A percentile compares a stretch with the other conserved stretches of the same genome.
phyloP scores from a whole-genome alignment of 441 rosid species.

The Corymbia citriodora region DNA sequence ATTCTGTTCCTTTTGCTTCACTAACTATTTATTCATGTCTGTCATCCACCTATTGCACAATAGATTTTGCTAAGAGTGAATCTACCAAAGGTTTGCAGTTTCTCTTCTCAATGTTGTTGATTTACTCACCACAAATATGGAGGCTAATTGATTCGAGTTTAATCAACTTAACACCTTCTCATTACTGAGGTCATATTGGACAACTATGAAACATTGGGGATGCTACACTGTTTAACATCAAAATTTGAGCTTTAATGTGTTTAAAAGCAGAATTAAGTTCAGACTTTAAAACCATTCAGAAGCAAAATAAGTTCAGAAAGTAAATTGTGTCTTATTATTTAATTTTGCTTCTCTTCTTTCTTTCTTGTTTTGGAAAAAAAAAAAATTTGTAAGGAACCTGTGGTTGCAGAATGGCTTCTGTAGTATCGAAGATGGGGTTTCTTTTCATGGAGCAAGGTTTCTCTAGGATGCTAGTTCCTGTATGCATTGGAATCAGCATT shows the following conservation, averaged over 20 bases:
- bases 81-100: background rate
- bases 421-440: slow-evolving; percentile 96
- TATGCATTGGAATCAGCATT: slow-evolving; percentile 79
- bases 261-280: background rate
- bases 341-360: background rate
- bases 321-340: background rate
- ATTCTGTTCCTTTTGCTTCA: background rate
- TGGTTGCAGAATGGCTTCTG: slow-evolving; percentile 88
- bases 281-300: background rate
- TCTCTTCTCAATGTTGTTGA: background rate
- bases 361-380: background rate
- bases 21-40: background rate
- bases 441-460: slow-evolving; percentile 88
- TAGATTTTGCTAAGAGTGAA: background rate
- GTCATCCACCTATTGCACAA: background rate
- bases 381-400: background rate
- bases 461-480: slow-evolving; percentile 59
- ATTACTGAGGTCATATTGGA: background rate
- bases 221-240: background rate
- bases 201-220: background rate
- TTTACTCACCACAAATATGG: background rate
- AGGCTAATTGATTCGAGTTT: background rate
- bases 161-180: background rate
- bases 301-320: background rate
- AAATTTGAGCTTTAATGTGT: background rate